These are phyloP conservation scores for Xylaria nigripes DNA, from an alignment of 495 filamentous ascomycete species.

Conservation along the genomic window DNA sequence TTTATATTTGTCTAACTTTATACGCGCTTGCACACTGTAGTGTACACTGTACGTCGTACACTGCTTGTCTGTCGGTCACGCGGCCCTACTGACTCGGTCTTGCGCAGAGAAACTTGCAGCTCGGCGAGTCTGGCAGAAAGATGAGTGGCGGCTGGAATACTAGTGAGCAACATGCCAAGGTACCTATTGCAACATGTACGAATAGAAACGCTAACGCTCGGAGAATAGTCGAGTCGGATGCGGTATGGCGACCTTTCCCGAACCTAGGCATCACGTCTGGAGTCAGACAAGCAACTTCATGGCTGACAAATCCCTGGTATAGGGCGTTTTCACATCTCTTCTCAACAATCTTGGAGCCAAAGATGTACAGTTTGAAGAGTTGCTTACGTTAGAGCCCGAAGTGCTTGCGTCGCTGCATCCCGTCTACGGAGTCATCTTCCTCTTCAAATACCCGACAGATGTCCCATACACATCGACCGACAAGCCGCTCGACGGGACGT, in stretches of 20 bases:
- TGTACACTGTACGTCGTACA: background rate
- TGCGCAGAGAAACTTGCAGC: constrained; percentile 13
- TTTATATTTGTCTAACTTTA: background rate
- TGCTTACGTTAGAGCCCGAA: constrained; percentile 79
- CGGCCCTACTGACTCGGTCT: background rate
- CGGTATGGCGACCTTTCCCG: constrained; percentile 45
- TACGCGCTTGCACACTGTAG: background rate
- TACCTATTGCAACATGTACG: background rate
- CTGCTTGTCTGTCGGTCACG: constrained; percentile 1
- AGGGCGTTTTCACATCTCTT: constrained; percentile 97
- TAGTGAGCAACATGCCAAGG: constrained; percentile 31
- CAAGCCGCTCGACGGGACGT: constrained; percentile 65
- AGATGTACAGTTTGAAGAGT: constrained; percentile 94
- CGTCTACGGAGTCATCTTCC: constrained; percentile 96
- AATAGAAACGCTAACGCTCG: constrained; percentile 29
- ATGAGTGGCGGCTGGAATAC: constrained; percentile 56
- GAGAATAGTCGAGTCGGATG: constrained; percentile 81
- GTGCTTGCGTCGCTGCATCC: constrained; percentile 69
- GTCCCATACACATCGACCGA: constrained; percentile 50
- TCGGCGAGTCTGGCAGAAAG: constrained; percentile 20
- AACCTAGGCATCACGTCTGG: background rate
- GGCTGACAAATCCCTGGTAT: constrained; percentile 10
- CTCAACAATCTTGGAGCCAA: constrained; percentile 85
- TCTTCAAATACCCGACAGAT: constrained; percentile 94
- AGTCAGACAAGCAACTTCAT: background rate